Conservation (phyloP, 768 basidiomycete genomes). For the Suillus fuscotomentosus region DNA sequence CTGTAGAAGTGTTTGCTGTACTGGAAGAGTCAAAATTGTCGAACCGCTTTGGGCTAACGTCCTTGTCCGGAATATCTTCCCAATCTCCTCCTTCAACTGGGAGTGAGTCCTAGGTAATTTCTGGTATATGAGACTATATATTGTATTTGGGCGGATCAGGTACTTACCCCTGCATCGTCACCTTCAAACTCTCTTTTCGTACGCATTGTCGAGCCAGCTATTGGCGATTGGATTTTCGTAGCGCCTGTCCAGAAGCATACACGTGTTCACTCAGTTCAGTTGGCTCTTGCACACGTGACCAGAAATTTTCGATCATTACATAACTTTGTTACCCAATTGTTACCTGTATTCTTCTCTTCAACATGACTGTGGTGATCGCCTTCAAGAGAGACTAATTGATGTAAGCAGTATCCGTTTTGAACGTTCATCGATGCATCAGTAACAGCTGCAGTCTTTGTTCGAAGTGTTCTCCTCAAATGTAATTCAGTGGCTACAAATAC, state of each 20-base stretch:
- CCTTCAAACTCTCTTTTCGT: background rate
- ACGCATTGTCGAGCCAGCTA: background rate
- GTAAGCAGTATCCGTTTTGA: too few relatives aligned
- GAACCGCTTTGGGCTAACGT: background rate
- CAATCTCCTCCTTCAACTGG: background rate
- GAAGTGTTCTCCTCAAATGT: too few relatives aligned
- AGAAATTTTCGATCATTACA: too few relatives aligned
- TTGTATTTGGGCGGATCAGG: background rate
- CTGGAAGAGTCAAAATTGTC: background rate
- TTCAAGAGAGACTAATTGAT: too few relatives aligned
- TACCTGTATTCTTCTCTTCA: too few relatives aligned
- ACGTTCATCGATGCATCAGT: too few relatives aligned
- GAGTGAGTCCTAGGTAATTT: background rate
- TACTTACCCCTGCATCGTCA: background rate
- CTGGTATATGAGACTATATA: background rate
- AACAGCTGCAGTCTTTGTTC: too few relatives aligned
- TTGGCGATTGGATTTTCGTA: background rate
- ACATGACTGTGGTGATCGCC: too few relatives aligned
- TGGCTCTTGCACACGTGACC: too few relatives aligned
- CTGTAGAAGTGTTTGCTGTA: background rate
- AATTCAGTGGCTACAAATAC: too few relatives aligned
- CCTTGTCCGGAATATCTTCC: background rate
- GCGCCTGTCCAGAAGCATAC: background rate
- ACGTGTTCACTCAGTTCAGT: background rate
- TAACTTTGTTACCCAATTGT: too few relatives aligned